phyloP scores from a whole-genome alignment of 1,139 yeast species.

The Magnusiomyces ingens region DNA sequence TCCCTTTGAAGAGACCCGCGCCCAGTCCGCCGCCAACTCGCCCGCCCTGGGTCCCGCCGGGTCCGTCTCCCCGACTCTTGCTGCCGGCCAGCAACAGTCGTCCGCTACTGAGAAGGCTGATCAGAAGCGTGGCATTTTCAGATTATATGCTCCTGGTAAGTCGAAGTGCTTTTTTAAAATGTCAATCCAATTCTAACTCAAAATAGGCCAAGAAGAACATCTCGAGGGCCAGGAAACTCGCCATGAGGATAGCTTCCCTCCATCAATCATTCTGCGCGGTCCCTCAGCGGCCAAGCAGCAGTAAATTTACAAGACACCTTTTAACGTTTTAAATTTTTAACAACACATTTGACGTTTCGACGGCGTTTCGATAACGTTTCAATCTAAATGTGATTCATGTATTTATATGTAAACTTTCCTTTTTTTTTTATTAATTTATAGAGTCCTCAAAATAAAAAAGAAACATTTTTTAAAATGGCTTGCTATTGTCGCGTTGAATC shows the following conservation, averaged over 20 bases:
- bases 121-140: background rate
- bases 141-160: slow-evolving; percentile 6
- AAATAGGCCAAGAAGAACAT: background rate
- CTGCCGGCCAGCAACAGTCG: background rate
- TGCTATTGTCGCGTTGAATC: too few relatives aligned
- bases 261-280: slow-evolving; percentile 2
- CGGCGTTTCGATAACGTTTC: too few relatives aligned
- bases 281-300: slow-evolving; percentile 5
- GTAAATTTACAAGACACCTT: too few relatives aligned
- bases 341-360: too few relatives aligned
- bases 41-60: background rate
- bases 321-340: background rate
- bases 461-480: too few relatives aligned
- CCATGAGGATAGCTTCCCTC: background rate
- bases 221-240: background rate
- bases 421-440: background rate
- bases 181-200: background rate
- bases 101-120: background rate
- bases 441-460: too few relatives aligned
- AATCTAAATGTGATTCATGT: background rate
- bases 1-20: slow-evolving; percentile 3
- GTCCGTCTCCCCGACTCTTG: background rate
- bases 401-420: background rate
- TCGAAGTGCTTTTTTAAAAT: background rate
- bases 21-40: background rate